Percentiles rank a stretch among this genome's conserved stretches.
phyloP scores from a whole-genome alignment of 2,329 filamentous ascomycete genomes.

The Penicillium sp. region DNA sequence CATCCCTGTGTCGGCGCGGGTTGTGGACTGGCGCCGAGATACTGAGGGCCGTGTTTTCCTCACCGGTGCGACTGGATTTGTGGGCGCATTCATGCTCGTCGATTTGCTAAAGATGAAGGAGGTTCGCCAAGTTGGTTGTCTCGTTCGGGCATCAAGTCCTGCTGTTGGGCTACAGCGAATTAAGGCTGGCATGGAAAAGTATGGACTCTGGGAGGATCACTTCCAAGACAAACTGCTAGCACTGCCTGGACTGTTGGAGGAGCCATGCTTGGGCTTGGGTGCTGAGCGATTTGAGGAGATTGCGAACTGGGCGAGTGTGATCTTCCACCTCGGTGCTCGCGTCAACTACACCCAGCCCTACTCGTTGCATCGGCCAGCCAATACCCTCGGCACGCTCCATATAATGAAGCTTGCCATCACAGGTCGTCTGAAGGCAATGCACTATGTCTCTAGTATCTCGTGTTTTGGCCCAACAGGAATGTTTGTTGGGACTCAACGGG shows the following conservation, averaged over 20 bases:
- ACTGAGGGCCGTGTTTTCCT: constrained; percentile 2
- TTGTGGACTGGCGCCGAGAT: constrained; percentile 1
- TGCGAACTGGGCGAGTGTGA: constrained; percentile 61
- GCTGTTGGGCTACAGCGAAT: neutral
- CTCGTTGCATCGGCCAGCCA: constrained; percentile 62
- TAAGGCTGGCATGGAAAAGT: constrained; percentile 3
- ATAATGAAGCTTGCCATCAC: constrained; percentile 64
- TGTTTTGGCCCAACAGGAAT: constrained; percentile 25
- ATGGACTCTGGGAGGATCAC: constrained; percentile 8
- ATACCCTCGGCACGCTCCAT: constrained; percentile 72
- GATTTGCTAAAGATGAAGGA: constrained; percentile 11
- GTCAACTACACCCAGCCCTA: constrained; percentile 76
- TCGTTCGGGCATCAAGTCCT: constrained; percentile 50
- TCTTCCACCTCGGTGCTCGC: constrained; percentile 74
- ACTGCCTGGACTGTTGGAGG: constrained; percentile 48
- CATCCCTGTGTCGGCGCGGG: neutral
- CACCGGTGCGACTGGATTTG: no score
- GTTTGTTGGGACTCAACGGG: constrained; percentile 13
- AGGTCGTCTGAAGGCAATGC: constrained; percentile 19
- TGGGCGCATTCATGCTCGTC: neutral
- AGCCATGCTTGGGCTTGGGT: constrained; percentile 56
- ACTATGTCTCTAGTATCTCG: constrained; percentile 27
- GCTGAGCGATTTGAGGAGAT: constrained; percentile 36
- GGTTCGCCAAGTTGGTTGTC: constrained; percentile 62
- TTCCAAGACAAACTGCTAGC: constrained; percentile 10